Base-by-base conservation (phyloP, 805 yeast genomes). In the Priceomyces melissophilus region DNA sequence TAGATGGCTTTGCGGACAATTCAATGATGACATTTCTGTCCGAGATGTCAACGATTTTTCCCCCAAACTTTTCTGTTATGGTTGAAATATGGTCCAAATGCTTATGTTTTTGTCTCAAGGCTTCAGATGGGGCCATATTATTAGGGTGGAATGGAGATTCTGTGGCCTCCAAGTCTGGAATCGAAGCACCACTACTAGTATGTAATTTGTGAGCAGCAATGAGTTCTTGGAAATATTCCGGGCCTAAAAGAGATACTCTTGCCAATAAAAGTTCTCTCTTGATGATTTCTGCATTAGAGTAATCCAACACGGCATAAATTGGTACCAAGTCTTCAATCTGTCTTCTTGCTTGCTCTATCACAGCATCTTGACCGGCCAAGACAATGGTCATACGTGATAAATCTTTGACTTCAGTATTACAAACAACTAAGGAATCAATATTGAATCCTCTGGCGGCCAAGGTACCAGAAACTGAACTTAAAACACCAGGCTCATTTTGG, bases 391-490 rank as follows among this genome's bases (percentile, higher is more conserved):
- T 93, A 63, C 99, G 79, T 25, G 96, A 87, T 52, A 93, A 76
- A 60, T 93, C 97, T 65, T 84, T 81, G 44, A 93, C 97, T 63
- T 91, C 98, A 30, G 99, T 93, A 71, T 83, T 87, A 63, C 96
- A 91, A 35, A 93, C 99, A 44, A 93, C 96, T 49, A 93, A 76
- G 9, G 98, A 91, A 65, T 93, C 99, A 58, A 93, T 93, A 71
- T 93, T 93, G 80, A 93, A 93, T 12, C 99, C 99, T 64, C 99
- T 79, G 30, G 97, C 98, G 30, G 99, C 99, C 52, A 93, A 76
- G 40, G 96, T 89, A 41, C 97, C 96, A 5, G 97, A 85, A 32
- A 93, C 87, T 41, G 91, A 79, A 28, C 96, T 84, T 55, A 93
- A 73, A 35, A 93, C 99, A 75, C 99, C 99, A 6, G 99, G 98